Conservation (phyloP, 129 eudicot genomes). For the Apium graveolens region DNA sequence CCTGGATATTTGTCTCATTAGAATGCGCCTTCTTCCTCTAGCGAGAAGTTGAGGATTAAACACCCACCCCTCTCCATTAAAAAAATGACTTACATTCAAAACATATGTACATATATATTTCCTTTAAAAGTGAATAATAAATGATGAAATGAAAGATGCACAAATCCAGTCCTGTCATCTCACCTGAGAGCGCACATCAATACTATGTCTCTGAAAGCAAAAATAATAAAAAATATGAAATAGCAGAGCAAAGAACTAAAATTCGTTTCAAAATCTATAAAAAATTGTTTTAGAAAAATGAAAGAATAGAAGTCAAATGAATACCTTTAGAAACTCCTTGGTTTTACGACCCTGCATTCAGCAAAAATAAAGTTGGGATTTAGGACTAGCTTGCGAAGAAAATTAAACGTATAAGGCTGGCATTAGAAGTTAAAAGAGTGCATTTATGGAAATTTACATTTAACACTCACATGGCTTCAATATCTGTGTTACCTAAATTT, state of each 20-base stretch:
- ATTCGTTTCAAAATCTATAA: not conserved
- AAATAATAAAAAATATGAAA: not conserved
- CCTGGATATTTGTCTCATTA: not conserved
- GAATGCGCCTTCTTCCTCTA: not conserved
- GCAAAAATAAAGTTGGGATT: not conserved
- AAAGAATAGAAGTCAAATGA: not conserved
- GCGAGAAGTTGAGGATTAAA: not conserved
- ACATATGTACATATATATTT: too few relatives aligned
- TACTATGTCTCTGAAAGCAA: constrained; percentile 31
- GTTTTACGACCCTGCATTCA: constrained; percentile 39
- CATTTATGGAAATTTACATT: not conserved
- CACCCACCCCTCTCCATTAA: not conserved
- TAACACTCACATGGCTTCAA: not conserved
- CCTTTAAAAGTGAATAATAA: too few relatives aligned
- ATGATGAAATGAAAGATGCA: not conserved
- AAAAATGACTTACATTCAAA: too few relatives aligned
- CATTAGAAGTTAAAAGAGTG: not conserved
- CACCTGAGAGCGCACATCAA: constrained; percentile 65
- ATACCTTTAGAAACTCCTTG: constrained; percentile 44
- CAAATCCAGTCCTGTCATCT: constrained; percentile 20
- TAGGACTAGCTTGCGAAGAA: not conserved
- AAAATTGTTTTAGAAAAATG: not conserved
- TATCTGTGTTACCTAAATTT: not conserved
- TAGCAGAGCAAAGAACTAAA: not conserved
- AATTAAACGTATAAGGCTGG: not conserved